phyloP scores from a whole-genome alignment of 768 basidiomycete genomes.

The Lepiota venenata region DNA sequence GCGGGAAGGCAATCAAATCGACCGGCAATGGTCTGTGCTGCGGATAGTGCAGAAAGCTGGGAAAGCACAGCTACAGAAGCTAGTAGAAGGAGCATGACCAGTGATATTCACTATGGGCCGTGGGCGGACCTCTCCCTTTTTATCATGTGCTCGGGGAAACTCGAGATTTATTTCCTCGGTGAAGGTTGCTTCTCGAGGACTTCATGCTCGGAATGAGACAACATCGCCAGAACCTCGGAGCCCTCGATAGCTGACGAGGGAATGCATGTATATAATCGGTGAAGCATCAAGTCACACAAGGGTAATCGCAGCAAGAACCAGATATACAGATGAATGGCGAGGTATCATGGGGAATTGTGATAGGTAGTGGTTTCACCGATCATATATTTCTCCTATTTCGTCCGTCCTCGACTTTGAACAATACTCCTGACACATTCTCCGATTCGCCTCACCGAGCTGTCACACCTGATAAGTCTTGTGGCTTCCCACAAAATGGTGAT shows the following conservation, averaged over 20 bases:
- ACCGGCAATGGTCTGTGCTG: slow-evolving; percentile 9
- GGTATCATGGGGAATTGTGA: too few relatives aligned
- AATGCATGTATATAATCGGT: too few relatives aligned
- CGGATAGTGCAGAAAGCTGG: not conserved
- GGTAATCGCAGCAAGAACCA: too few relatives aligned
- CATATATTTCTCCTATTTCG: too few relatives aligned
- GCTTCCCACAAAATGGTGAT: too few relatives aligned
- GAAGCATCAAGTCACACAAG: not conserved
- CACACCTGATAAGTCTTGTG: too few relatives aligned
- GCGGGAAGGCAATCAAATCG: slow-evolving; percentile 8
- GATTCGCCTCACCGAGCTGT: too few relatives aligned
- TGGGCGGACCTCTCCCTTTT: not conserved
- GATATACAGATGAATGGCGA: too few relatives aligned
- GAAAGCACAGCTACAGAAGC: not conserved
- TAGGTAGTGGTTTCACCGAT: too few relatives aligned
- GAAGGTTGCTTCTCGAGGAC: not conserved
- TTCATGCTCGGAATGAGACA: not conserved
- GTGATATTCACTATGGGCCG: too few relatives aligned
- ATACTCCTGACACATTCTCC: too few relatives aligned
- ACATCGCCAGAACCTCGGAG: slow-evolving; percentile 1
- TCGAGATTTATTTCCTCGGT: not conserved
- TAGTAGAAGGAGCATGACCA: slow-evolving; percentile 1
- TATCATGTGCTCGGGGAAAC: slow-evolving; percentile 4
- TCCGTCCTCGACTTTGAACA: too few relatives aligned
- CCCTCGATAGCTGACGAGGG: not conserved